phyloP scores from a whole-genome alignment of 176 grass and related monocot genomes.

The Raddia distichophylla region DNA sequence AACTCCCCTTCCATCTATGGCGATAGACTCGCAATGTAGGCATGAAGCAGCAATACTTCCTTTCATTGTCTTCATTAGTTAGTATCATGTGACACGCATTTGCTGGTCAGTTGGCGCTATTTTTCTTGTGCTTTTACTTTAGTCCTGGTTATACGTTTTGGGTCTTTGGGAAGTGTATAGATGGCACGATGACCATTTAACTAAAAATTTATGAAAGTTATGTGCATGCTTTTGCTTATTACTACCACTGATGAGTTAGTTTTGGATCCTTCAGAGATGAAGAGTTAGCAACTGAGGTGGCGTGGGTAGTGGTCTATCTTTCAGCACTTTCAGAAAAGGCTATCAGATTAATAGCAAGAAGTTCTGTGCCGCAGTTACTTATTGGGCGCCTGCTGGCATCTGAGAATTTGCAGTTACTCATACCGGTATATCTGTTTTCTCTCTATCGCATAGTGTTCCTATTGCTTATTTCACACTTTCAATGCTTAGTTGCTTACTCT shows the following conservation, averaged over 20 bases:
- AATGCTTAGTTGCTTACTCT: neutral
- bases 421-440: slow-evolving; percentile 63
- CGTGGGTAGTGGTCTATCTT: slow-evolving; percentile 95
- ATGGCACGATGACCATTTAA: neutral
- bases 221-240: slow-evolving; percentile 22
- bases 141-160: neutral
- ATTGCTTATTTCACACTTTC: slow-evolving; percentile 18
- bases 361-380: slow-evolving; percentile 67
- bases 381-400: slow-evolving; percentile 64
- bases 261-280: slow-evolving; percentile 67
- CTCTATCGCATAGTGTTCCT: neutral
- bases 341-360: slow-evolving; percentile 58
- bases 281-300: slow-evolving; percentile 88
- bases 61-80: neutral
- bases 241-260: slow-evolving; percentile 11
- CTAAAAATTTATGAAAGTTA: neutral
- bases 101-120: neutral
- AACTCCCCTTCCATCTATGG: slow-evolving; percentile 5
- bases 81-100: neutral
- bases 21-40: neutral
- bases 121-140: slow-evolving; percentile 9
- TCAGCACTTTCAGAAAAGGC: slow-evolving; percentile 90
- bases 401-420: slow-evolving; percentile 85
- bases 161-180: neutral
- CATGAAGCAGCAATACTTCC: slow-evolving; percentile 13